phyloP scores from a whole-genome alignment of 2,329 filamentous ascomycete species.

The Aureobasidium sp. region DNA sequence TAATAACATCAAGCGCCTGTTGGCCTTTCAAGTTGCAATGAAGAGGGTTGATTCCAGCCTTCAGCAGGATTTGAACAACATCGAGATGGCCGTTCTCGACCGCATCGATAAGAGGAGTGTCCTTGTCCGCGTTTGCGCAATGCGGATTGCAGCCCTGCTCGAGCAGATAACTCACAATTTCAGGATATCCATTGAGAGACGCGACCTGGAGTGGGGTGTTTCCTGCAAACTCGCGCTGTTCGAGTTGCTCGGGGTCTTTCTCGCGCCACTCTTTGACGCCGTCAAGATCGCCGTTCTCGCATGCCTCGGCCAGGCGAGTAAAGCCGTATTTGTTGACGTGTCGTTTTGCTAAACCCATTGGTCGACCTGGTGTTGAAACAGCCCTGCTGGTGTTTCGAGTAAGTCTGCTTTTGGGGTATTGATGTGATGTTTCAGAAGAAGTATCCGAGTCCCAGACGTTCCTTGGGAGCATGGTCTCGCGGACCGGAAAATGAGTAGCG shows the following conservation, averaged over 20 bases:
- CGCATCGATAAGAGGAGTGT: constrained; percentile 91
- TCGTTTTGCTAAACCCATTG: constrained; percentile 65
- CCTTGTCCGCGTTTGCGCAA: constrained; percentile 65
- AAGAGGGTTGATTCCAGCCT: constrained; percentile 83
- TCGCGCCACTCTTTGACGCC: constrained; percentile 65
- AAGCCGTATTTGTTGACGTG: constrained; percentile 88
- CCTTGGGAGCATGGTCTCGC: constrained; percentile 25
- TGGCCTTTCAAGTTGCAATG: constrained; percentile 56
- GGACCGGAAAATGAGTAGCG: constrained; percentile 44
- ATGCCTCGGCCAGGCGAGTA: constrained; percentile 82
- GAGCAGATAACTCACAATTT: constrained; percentile 83
- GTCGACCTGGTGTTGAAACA: constrained; percentile 41
- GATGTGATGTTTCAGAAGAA: constrained; percentile 45
- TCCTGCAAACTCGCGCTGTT: constrained; percentile 88
- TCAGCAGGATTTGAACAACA: constrained; percentile 76
- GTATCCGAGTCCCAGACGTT: constrained; percentile 55
- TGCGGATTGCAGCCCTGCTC: constrained; percentile 79
- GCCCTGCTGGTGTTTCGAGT: constrained; percentile 50
- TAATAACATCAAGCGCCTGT: constrained; percentile 77
- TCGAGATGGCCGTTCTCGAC: constrained; percentile 91
- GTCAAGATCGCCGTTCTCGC: constrained; percentile 77
- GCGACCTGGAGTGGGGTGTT: constrained; percentile 95
- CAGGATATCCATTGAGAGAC: constrained; percentile 73
- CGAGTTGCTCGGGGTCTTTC: constrained; percentile 79
- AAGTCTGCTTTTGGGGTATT: constrained; percentile 50